Conservation (phyloP, 495 filamentous ascomycete species). For the Glutinoglossum americanum region DNA sequence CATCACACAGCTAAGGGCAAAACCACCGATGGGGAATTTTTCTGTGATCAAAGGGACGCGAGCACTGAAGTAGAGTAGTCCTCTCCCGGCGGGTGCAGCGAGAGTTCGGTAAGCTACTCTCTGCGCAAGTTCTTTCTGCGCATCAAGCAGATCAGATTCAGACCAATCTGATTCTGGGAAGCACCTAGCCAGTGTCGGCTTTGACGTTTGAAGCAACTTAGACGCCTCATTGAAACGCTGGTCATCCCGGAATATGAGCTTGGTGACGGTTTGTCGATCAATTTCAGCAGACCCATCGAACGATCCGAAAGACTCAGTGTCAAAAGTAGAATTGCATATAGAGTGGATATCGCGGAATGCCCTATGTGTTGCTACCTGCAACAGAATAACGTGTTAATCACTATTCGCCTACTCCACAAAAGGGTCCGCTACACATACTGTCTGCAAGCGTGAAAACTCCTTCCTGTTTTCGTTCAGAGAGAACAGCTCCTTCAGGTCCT, state of each 20-base stretch:
- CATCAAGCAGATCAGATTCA: slow-evolving; percentile 71
- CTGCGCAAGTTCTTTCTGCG: slow-evolving; percentile 76
- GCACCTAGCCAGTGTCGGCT: slow-evolving; percentile 53
- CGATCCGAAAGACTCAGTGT: slow-evolving; percentile 32
- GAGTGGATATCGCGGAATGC: slow-evolving; percentile 53
- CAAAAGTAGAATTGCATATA: slow-evolving; percentile 39
- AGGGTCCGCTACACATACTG: not conserved
- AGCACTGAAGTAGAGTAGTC: slow-evolving; percentile 64
- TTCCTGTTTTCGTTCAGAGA: slow-evolving; percentile 14
- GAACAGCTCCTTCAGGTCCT: slow-evolving; percentile 55
- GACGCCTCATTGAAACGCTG: slow-evolving; percentile 65
- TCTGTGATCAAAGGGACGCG: slow-evolving; percentile 74
- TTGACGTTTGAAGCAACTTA: slow-evolving; percentile 54
- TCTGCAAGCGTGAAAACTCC: not conserved
- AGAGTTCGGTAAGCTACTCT: slow-evolving; percentile 69
- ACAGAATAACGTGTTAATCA: slow-evolving; percentile 6
- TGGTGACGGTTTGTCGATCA: slow-evolving; percentile 60
- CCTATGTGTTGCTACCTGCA: slow-evolving; percentile 36
- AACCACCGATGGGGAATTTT: slow-evolving; percentile 65
- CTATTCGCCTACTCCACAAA: not conserved
- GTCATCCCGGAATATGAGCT: slow-evolving; percentile 77
- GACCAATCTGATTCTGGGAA: slow-evolving; percentile 55
- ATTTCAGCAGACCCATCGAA: slow-evolving; percentile 49
- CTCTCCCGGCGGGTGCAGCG: slow-evolving; percentile 66
- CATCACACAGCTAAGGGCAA: slow-evolving; percentile 73